phyloP scores from a whole-genome alignment of 164 flowering plant genomes.

The Brasenia schreberi region DNA sequence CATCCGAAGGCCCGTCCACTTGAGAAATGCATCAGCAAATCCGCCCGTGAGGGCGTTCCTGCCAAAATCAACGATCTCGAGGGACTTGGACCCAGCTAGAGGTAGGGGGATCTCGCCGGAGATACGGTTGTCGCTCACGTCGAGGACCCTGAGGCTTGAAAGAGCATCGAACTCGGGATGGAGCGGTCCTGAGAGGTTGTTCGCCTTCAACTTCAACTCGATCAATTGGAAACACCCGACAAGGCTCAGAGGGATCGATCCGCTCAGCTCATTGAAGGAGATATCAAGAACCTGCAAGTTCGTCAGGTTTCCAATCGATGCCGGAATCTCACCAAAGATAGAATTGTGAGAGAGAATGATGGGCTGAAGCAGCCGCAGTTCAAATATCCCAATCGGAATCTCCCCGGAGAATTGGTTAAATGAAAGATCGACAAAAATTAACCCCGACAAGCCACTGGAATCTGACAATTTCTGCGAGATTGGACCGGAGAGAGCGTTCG shows the following conservation, averaged over 20 bases:
- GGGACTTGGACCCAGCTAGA: constrained; percentile 85
- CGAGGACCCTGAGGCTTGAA: constrained; percentile 67
- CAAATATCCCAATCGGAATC: constrained; percentile 58
- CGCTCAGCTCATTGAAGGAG: constrained; percentile 60
- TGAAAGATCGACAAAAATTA: constrained; percentile 68
- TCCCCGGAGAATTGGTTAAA: constrained; percentile 67
- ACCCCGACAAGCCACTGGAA: constrained; percentile 53
- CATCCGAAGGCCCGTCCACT: constrained; percentile 68
- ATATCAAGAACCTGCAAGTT: constrained; percentile 86
- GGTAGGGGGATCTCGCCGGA: constrained; percentile 88
- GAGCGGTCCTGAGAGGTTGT: constrained; percentile 74
- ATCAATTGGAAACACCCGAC: constrained; percentile 89
- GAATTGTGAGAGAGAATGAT: constrained; percentile 69
- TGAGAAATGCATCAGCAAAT: constrained; percentile 63
- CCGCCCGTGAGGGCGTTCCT: constrained; percentile 65
- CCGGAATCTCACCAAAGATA: constrained; percentile 69
- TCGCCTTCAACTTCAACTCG: constrained; percentile 59
- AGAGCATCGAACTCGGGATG: constrained; percentile 90
- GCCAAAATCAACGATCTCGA: constrained; percentile 83
- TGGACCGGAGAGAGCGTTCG: constrained; percentile 57
- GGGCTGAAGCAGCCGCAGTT: constrained; percentile 72
- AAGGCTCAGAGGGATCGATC: constrained; percentile 71
- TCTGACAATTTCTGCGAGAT: constrained; percentile 49
- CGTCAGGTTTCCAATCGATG: constrained; percentile 76
- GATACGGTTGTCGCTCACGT: constrained; percentile 61